Percentiles rank a stretch among this genome's conserved stretches.
These are phyloP conservation scores for Endoconidiophora laricicola DNA, from an alignment of 2,329 filamentous ascomycete species.

Conservation along the genomic window DNA sequence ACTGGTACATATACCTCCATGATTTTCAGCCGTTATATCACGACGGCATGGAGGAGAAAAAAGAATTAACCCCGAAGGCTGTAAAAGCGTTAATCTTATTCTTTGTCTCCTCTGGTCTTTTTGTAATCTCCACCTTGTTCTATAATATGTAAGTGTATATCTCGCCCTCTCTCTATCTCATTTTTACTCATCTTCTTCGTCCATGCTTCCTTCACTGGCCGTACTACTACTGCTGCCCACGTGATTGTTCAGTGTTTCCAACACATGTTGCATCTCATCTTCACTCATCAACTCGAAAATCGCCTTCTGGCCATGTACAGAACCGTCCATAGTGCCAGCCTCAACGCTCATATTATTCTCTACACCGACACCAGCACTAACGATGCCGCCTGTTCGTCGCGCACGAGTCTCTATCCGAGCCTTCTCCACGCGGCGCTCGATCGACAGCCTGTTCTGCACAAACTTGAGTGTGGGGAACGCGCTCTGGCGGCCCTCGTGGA, in stretches of 20 bases:
- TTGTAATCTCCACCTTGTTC: background rate
- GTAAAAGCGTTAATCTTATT: background rate
- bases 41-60: background rate
- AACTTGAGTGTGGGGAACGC: conserved; percentile 88
- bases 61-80: no score
- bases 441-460: conserved; percentile 67
- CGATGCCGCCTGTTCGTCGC: conserved; percentile 35
- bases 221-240: conserved; percentile 10
- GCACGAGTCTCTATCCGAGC: conserved; percentile 38
- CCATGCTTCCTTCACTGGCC: conserved; percentile 3
- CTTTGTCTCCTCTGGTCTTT: background rate
- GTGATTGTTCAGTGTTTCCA: conserved; percentile 20
- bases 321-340: conserved; percentile 13
- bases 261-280: conserved; percentile 37
- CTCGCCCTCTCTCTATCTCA: background rate
- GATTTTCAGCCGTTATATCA: background rate
- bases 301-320: background rate
- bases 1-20: background rate
- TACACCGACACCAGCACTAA: conserved; percentile 25
- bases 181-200: conserved; percentile 3
- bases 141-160: background rate
- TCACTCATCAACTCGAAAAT: conserved; percentile 43
- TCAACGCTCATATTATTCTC: no score
- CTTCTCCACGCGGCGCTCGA: conserved; percentile 54
- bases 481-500: conserved; percentile 76